Evolutionary conservation across 495 filamentous ascomycete species (phyloP), one percentile per base, ranked within the genome.

Genomic region (Tuber calosporum): DNA sequence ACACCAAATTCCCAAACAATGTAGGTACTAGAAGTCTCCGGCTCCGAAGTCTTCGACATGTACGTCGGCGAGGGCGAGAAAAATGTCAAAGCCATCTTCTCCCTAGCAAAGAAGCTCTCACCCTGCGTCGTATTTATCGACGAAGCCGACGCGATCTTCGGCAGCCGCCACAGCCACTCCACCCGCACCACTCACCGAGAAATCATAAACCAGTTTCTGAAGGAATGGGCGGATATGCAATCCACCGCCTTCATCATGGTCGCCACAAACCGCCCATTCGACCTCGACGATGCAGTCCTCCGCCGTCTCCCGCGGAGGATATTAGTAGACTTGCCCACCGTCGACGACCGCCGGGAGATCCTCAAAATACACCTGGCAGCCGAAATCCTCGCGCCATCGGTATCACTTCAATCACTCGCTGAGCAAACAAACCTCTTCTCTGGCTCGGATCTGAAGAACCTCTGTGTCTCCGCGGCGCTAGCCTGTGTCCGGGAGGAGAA

Each of bases 171-270:
- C 62, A 82, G 83, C 26, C 84, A 85, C 70, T 85, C 85, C 37
- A 87, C 88, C 73, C 81, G 86, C 1, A 87, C 87, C 19, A 88
- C 85, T 13, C 92, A 95, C 80, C 88, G 95, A 66, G 95, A 98
- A 83, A 89, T 95, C 67, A 96, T 99, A 84, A 99, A 97, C 75
- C 94, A 98, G 82, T 99, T 98, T 82, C 84, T 99, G 45, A 88
- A 92, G n/a, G 95, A 98, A 82, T 99, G 95, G 95, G 95, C 97
- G 78, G 95, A 96, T 22, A 90, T 99, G 87, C 90, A 92, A 75
- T 85, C 89, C 67, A 90, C 90, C 9, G 93, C 94, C 2, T 98
- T 99, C 83, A 96, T 99, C 82, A 97, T 99, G 96, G 93, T 98
- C 0, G 95, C 95, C n/a, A 97, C 93, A 19, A 98, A 98, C 81